phyloP scores from a whole-genome alignment of 371 early-diverging fungal genomes.

The Mortierella sp. region DNA sequence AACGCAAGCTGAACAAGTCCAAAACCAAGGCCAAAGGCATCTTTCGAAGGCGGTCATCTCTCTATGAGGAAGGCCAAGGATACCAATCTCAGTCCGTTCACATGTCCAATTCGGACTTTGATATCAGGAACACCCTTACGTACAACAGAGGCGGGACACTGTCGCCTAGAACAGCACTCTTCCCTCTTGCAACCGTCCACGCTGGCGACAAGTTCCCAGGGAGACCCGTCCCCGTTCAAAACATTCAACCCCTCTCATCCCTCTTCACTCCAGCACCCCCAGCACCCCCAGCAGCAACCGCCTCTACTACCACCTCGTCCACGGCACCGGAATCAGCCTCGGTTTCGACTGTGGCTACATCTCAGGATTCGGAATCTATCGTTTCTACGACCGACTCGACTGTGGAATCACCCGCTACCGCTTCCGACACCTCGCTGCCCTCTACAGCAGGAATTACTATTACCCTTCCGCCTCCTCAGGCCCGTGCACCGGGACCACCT shows the following conservation, averaged over 20 bases:
- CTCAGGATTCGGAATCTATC: no score
- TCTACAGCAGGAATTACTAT: neutral
- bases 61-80: conserved; percentile 9
- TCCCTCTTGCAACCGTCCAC: conserved; percentile 34
- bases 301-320: no score
- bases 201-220: conserved; percentile 37
- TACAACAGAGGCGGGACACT: conserved; percentile 5
- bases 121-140: conserved; percentile 19
- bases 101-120: conserved; percentile 31
- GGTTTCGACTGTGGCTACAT: no score
- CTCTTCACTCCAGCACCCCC: conserved; percentile 17
- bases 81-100: conserved; percentile 33
- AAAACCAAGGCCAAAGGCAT: conserved; percentile 53
- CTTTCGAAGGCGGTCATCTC: conserved; percentile 40
- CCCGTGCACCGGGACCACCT: conserved; percentile 20
- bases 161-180: conserved; percentile 8
- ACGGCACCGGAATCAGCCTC: no score
- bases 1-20: conserved; percentile 61
- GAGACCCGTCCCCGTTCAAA: conserved; percentile 4
- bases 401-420: neutral
- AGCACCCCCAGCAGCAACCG: conserved; percentile 5
- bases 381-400: neutral
- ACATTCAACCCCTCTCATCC: conserved; percentile 19
- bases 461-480: conserved; percentile 15
- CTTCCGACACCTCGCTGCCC: neutral